phyloP scores from a whole-genome alignment of 345 rosid genomes.

The Citrus hindsii region DNA sequence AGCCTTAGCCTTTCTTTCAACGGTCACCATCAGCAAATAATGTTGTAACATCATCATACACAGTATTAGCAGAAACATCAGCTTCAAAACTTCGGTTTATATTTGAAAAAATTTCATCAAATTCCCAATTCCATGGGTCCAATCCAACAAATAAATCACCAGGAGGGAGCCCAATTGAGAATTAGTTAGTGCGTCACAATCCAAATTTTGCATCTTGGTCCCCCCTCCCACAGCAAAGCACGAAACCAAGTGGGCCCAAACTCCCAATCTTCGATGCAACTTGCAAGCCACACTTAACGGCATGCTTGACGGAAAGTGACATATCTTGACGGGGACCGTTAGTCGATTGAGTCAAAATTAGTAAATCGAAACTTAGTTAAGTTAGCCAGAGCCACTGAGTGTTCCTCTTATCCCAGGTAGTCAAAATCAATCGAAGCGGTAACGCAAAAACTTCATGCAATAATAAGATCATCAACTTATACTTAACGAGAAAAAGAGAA shows the following conservation, averaged over 20 bases:
- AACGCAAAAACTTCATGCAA: not conserved
- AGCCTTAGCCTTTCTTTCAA: too few relatives aligned
- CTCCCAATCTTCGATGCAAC: constrained; percentile 10
- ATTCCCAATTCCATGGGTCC: not conserved
- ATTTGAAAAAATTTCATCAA: too few relatives aligned
- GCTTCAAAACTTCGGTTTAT: not conserved
- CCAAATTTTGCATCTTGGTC: constrained; percentile 10
- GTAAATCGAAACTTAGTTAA: not conserved
- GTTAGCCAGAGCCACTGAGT: not conserved
- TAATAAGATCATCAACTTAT: not conserved
- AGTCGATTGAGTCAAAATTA: not conserved
- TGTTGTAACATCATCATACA: too few relatives aligned
- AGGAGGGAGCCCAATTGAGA: not conserved
- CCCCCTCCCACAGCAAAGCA: constrained; percentile 18
- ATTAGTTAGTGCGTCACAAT: constrained; percentile 26
- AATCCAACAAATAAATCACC: not conserved
- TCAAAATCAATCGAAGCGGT: not conserved
- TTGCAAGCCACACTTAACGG: constrained; percentile 17
- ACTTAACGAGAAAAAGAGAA: constrained; percentile 6
- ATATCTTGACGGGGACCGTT: constrained; percentile 5
- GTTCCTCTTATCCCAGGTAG: not conserved
- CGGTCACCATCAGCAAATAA: not conserved
- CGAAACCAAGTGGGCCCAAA: constrained; percentile 24
- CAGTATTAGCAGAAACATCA: not conserved
- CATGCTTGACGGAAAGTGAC: constrained; percentile 26